These are phyloP conservation scores for Cymbomonas tetramitiformis DNA, from an alignment of 139 green algal genomes.

Conservation along the genomic window DNA sequence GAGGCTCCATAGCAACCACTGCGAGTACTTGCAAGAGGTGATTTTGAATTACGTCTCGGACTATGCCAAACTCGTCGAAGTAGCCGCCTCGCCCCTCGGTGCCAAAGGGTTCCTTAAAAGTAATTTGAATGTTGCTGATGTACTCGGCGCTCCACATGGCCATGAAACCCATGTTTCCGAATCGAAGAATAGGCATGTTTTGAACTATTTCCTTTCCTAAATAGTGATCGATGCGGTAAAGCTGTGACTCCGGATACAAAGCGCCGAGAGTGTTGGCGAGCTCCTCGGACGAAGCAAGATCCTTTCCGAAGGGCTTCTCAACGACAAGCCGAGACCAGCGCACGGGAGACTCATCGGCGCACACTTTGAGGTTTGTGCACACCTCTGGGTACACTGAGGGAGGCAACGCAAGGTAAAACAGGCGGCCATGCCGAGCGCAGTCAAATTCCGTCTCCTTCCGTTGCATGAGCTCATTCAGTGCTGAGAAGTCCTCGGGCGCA, in stretches of 20 bases:
- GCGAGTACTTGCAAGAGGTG: slow-evolving; percentile 88
- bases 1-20: slow-evolving; percentile 92
- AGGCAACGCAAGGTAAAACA: slow-evolving; percentile 99
- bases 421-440: slow-evolving; percentile 29
- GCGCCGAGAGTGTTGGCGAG: slow-evolving; percentile 50
- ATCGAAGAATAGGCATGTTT: slow-evolving; percentile 89
- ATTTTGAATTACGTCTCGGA: slow-evolving; percentile 98
- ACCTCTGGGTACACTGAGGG: slow-evolving; percentile 77
- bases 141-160: slow-evolving; percentile 84
- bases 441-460: slow-evolving; percentile 49
- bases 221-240: slow-evolving; percentile 98
- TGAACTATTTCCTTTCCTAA: slow-evolving; percentile 97
- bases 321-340: slow-evolving; percentile 93
- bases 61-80: slow-evolving; percentile 97
- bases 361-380: slow-evolving; percentile 20
- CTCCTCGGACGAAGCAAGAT: slow-evolving; percentile 57
- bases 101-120: slow-evolving; percentile 93
- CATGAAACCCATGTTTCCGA: slow-evolving; percentile 93
- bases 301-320: slow-evolving; percentile 92
- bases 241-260: slow-evolving; percentile 84
- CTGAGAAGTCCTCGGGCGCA: slow-evolving; percentile 43
- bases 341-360: slow-evolving; percentile 28
- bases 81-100: slow-evolving; percentile 93
- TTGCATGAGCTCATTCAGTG: slow-evolving; percentile 45
- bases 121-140: slow-evolving; percentile 94